Percentiles rank a stretch among this genome's conserved stretches.
phyloP scores from a whole-genome alignment of 352 stramenopile genomes.

The Globisporangium splendens region DNA sequence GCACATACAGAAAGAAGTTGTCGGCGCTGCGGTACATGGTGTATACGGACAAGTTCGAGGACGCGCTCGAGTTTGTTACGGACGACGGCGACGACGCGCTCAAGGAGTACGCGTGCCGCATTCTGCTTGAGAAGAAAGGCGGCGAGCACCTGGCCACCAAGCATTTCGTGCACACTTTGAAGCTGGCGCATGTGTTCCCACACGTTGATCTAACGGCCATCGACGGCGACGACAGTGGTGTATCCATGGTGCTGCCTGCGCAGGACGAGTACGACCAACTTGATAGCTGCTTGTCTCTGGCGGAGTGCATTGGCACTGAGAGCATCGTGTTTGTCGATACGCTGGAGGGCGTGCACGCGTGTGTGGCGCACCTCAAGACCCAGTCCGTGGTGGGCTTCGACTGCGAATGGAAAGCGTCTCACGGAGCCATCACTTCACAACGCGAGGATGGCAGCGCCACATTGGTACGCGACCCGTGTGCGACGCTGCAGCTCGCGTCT shows the following conservation, averaged over 20 bases:
- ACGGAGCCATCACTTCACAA: slow-evolving; percentile 1
- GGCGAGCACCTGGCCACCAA: slow-evolving; percentile 32
- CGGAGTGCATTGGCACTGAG: slow-evolving; percentile 30
- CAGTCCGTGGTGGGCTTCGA: slow-evolving; percentile 66
- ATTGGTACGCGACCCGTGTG: slow-evolving; percentile 30
- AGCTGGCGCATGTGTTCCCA: slow-evolving; percentile 34
- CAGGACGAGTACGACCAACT: slow-evolving; percentile 43
- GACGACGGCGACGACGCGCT: slow-evolving; percentile 16
- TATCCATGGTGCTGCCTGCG: slow-evolving; percentile 15
- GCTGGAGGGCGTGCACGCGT: slow-evolving; percentile 24
- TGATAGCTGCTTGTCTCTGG: slow-evolving; percentile 44
- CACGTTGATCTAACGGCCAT: slow-evolving; percentile 32
- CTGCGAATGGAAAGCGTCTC: slow-evolving; percentile 72
- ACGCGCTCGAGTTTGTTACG: slow-evolving; percentile 40
- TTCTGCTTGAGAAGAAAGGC: slow-evolving; percentile 48
- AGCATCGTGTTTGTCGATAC: slow-evolving; percentile 67
- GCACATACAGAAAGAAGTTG: slow-evolving; percentile 27
- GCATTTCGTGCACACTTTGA: slow-evolving; percentile 51
- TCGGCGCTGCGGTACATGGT: slow-evolving; percentile 58
- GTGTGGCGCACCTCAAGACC: slow-evolving; percentile 33
- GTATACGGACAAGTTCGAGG: slow-evolving; percentile 56
- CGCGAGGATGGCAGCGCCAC: background rate
- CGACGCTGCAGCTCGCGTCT: slow-evolving; percentile 67
- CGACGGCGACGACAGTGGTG: slow-evolving; percentile 7
- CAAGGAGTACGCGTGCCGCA: slow-evolving; percentile 47